Base-by-base conservation (phyloP, 257 asterid genomes). In the Lycium barbarum region DNA sequence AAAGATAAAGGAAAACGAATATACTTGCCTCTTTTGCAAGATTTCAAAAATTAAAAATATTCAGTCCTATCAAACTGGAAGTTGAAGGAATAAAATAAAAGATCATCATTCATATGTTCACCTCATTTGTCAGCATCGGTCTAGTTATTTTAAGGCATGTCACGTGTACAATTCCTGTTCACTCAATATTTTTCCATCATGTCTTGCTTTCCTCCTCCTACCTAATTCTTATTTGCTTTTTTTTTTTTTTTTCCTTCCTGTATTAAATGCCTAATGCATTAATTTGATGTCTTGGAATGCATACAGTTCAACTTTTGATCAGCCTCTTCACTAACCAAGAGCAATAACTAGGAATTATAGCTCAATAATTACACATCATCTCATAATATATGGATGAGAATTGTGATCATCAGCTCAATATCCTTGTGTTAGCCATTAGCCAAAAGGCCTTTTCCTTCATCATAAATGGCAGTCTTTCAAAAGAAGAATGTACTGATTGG, bases 121-220 rank as follows among this genome's bases (percentile, higher is more conserved):
- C 7, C 61, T 14, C 62, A 17, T 78, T 26, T 53, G 53, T 22
- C 26, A 9, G 49, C 9, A 78, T 33, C 9, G 7, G 26, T 76
- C 35, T 12, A 76, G 26, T 51, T 51, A 76, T 13, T 49, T 78
- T 53, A 53, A 78, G 1, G 82, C 65, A 78, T 53, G 49, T 18
- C 65, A 78, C 65, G 82, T 78, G 82, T 78, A 47, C 33, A 8
- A 78, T 10, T 78, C 3, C 82, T 78, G 82, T 26, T 53, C 82
- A 33, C 82, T 51, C 45, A 51, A 74, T 51, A 78, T 26, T 14
- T 53, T 76, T 51, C 82, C 26, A 53, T 17, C 63, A 76, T 12
- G 65, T 53, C 33, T 65, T 53, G 5, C n/a, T 53, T 53, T 11
- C 9, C 12, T 76, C 22, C 63, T 51, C 26, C 82, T 51, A 76